phyloP scores from a whole-genome alignment of 2,329 filamentous ascomycete species.

The Leptographium lundbergii region DNA sequence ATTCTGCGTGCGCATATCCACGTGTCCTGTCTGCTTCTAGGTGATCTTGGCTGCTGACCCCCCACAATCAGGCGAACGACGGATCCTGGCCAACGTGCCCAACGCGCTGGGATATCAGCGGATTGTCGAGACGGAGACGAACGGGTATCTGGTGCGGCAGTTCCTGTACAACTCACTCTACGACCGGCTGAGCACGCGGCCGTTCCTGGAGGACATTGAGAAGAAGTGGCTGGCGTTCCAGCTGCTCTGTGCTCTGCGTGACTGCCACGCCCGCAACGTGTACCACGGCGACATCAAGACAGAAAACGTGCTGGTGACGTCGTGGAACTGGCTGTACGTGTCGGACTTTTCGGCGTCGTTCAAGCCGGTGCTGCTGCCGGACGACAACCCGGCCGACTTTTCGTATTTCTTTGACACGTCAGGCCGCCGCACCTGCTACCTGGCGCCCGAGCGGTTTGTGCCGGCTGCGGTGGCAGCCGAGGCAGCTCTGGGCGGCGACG shows the following conservation, averaged over 20 bases:
- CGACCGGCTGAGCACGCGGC: slow-evolving; percentile 89
- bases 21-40: background rate
- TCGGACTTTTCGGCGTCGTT: slow-evolving; percentile 95
- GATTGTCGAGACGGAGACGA: slow-evolving; percentile 80
- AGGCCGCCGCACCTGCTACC: slow-evolving; percentile 80
- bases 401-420: slow-evolving; percentile 97
- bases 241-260: slow-evolving; percentile 78
- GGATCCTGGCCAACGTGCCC: slow-evolving; percentile 66
- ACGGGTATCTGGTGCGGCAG: slow-evolving; percentile 87
- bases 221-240: slow-evolving; percentile 99
- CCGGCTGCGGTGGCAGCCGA: slow-evolving; percentile 46
- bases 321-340: slow-evolving; percentile 98
- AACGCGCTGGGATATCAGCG: slow-evolving; percentile 87
- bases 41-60: background rate
- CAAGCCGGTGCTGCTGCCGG: slow-evolving; percentile 85
- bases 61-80: slow-evolving; percentile 54
- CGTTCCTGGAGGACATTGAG: slow-evolving; percentile 93
- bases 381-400: slow-evolving; percentile 94
- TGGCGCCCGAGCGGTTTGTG: slow-evolving; percentile 87
- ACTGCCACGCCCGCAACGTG: slow-evolving; percentile 78
- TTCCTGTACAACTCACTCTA: slow-evolving; percentile 95
- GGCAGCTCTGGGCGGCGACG: slow-evolving; percentile 24
- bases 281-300: slow-evolving; percentile 99
- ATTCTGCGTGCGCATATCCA: slow-evolving; percentile 50
- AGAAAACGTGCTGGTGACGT: slow-evolving; percentile 91